Evolutionary conservation across 1,284 basidiomycete genomes (phyloP).

Genomic region (Leccinum huronense): DNA sequence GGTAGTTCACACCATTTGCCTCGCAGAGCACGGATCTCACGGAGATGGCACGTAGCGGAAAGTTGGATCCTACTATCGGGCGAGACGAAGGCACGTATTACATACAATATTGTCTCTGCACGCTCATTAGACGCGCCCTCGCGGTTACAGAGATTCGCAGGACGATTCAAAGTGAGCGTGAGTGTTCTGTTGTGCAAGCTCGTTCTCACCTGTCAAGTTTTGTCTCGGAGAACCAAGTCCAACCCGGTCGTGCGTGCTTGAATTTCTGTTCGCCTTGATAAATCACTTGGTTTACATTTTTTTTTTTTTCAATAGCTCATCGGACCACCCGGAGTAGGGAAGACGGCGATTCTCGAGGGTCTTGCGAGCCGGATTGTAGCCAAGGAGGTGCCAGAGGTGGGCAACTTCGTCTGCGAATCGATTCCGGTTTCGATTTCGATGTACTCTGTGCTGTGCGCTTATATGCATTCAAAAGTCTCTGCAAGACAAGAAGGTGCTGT

Average conservation of each 20-base stretch:
- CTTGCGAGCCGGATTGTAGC: conserved; percentile 80
- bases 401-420: conserved; percentile 17
- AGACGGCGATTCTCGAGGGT: conserved; percentile 92
- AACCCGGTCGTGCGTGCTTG: conserved; percentile 72
- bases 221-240: conserved; percentile 80
- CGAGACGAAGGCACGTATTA: no score
- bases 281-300: not conserved
- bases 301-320: conserved; percentile 57
- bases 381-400: conserved; percentile 87
- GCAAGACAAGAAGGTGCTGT: conserved; percentile 78
- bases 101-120: no score
- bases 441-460: not conserved
- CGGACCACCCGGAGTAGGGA: conserved; percentile 83
- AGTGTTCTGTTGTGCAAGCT: no score
- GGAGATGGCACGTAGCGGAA: no score
- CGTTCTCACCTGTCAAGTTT: conserved; percentile 42
- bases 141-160: conserved; percentile 72
- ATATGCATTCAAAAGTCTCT: conserved; percentile 54
- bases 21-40: no score
- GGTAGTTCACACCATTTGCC: no score
- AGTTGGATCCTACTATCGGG: no score
- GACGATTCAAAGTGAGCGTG: conserved; percentile 77
- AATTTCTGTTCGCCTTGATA: not conserved
- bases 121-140: not conserved
- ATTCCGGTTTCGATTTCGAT: not conserved